phyloP scores from a whole-genome alignment of 2,329 filamentous ascomycete species.

The Aspergillus aculeatus region DNA sequence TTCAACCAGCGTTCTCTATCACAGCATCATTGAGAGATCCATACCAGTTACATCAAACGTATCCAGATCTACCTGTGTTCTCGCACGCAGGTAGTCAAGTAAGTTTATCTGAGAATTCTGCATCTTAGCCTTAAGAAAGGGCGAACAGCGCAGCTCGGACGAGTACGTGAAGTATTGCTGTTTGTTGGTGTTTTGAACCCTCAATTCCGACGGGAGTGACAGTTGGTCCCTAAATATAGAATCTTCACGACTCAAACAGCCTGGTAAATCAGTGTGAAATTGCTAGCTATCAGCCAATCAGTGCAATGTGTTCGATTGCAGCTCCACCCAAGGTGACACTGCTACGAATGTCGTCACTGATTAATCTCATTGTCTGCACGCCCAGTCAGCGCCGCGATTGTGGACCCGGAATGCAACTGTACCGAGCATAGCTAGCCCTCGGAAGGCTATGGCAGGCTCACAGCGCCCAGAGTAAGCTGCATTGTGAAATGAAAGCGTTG shows the following conservation, averaged over 20 bases:
- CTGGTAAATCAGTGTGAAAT: not conserved
- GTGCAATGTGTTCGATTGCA: not conserved
- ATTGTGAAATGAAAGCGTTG: not conserved
- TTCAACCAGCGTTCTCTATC: not conserved
- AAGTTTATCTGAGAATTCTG: not conserved
- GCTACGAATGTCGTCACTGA: not conserved
- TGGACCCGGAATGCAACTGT: not conserved
- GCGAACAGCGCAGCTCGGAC: no score
- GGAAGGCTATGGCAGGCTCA: not conserved
- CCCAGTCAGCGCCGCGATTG: not conserved
- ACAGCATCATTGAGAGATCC: not conserved
- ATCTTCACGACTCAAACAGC: not conserved
- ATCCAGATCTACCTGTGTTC: constrained; percentile 1
- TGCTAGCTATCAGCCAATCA: not conserved
- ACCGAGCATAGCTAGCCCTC: not conserved
- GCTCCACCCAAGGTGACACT: not conserved
- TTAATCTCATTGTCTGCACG: not conserved
- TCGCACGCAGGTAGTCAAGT: not conserved
- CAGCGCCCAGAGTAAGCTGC: not conserved
- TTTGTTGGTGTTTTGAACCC: not conserved
- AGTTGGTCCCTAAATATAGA: not conserved
- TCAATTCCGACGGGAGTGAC: not conserved
- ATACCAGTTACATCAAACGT: not conserved
- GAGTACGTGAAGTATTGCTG: no score
- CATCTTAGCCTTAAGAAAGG: not conserved